phyloP scores from a whole-genome alignment of 768 basidiomycete species.

The Udeniomyces megalosporus region DNA sequence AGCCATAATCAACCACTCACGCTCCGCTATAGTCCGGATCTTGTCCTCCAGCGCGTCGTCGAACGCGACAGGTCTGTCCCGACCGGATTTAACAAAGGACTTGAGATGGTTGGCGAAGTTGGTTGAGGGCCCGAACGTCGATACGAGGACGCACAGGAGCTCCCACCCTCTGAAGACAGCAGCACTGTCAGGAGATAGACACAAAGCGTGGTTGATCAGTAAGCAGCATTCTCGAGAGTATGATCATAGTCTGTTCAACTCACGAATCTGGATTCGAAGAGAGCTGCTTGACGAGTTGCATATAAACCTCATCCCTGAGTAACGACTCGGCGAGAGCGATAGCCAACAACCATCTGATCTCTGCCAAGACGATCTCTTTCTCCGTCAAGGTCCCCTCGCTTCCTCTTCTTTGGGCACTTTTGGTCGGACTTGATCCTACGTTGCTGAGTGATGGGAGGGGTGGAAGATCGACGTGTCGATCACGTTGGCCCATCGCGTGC shows the following conservation, averaged over 20 bases:
- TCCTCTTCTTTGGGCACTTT: no score
- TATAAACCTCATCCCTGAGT: conserved; percentile 82
- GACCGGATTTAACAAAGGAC: conserved; percentile 51
- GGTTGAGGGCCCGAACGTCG: conserved; percentile 84
- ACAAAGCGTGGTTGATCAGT: neutral
- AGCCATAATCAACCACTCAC: conserved; percentile 17
- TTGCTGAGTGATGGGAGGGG: neutral
- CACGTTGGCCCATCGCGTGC: conserved; percentile 82
- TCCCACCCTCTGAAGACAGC: conserved; percentile 87
- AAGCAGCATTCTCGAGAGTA: neutral
- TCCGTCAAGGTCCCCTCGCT: conserved; percentile 11
- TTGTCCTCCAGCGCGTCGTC: neutral
- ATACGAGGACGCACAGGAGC: conserved; percentile 70
- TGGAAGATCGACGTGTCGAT: conserved; percentile 33
- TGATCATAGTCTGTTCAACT: conserved; percentile 26
- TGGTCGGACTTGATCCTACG: no score
- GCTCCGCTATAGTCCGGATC: conserved; percentile 51
- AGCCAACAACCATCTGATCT: conserved; percentile 69
- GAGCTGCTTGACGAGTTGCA: conserved; percentile 82
- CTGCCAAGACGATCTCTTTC: conserved; percentile 40
- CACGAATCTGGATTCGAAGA: conserved; percentile 64
- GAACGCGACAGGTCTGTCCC: conserved; percentile 32
- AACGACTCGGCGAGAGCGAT: conserved; percentile 67
- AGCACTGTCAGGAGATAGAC: conserved; percentile 38
- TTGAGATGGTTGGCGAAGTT: conserved; percentile 74